Evolutionary conservation across 352 stramenopile species (phyloP).

Genomic region (Pythium brachiatum): DNA sequence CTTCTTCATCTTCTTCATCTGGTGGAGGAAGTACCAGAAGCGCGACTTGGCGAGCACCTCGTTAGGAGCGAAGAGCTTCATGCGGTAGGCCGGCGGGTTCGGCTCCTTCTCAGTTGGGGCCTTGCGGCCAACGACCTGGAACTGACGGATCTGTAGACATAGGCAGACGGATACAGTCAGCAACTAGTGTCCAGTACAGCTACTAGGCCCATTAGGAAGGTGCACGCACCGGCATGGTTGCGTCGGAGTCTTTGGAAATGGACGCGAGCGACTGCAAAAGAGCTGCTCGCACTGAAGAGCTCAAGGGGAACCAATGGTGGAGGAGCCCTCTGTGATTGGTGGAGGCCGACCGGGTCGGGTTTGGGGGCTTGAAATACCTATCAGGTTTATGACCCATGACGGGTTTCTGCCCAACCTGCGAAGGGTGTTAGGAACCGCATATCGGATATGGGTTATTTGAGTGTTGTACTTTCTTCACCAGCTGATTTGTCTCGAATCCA

Average conservation of each 20-base stretch:
- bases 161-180: not conserved
- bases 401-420: no score
- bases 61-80: slow-evolving; percentile 98
- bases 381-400: no score
- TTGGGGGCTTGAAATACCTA: no score
- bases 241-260: slow-evolving; percentile 28
- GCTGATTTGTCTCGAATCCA: no score
- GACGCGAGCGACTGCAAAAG: not conserved
- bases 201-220: not conserved
- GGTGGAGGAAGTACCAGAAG: slow-evolving; percentile 99
- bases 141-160: slow-evolving; percentile 93
- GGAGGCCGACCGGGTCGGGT: not conserved
- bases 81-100: slow-evolving; percentile 98
- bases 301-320: slow-evolving; percentile 1
- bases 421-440: no score
- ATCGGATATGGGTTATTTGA: no score
- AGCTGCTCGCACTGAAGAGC: not conserved
- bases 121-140: slow-evolving; percentile 99
- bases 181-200: not conserved
- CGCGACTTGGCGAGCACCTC: slow-evolving; percentile 97
- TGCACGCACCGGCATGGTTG: slow-evolving; percentile 25
- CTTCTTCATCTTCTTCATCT: slow-evolving; percentile 99
- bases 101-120: slow-evolving; percentile 96
- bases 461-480: no score
- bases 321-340: not conserved